phyloP scores from a whole-genome alignment of 768 basidiomycete species.

The Crepidotus variabilis region DNA sequence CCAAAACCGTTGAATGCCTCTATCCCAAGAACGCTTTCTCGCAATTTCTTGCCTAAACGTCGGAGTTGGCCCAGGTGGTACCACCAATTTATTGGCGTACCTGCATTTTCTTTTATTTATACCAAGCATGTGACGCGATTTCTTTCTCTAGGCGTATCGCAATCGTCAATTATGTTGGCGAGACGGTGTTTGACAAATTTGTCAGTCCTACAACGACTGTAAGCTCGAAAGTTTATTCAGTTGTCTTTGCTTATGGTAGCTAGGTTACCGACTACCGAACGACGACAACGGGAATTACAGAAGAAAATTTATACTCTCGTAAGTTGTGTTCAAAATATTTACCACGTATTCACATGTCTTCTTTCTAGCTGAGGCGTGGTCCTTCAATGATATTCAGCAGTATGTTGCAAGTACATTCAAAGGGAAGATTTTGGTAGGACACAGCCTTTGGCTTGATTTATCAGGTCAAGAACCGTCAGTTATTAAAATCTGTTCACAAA shows the following conservation, averaged over 20 bases:
- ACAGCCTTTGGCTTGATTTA: conserved; percentile 78
- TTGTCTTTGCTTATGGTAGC: conserved; percentile 2
- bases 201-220: conserved; percentile 60
- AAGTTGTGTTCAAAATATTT: conserved; percentile 13
- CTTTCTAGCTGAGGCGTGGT: conserved; percentile 41
- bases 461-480: conserved; percentile 47
- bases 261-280: conserved; percentile 74
- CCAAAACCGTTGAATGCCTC: conserved; percentile 21
- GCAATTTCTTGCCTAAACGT: conserved; percentile 65
- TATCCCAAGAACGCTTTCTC: conserved; percentile 42
- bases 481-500: conserved; percentile 4
- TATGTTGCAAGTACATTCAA: conserved; percentile 61
- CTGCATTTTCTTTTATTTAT: conserved; percentile 20
- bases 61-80: conserved; percentile 79
- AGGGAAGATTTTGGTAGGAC: conserved; percentile 71
- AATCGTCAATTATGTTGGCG: conserved; percentile 56
- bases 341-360: background rate
- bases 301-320: conserved; percentile 37
- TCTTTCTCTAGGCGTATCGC: conserved; percentile 35
- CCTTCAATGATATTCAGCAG: conserved; percentile 65
- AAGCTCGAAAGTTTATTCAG: conserved; percentile 6
- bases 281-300: conserved; percentile 51
- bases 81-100: conserved; percentile 80
- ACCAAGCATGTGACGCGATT: background rate
- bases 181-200: conserved; percentile 55